These are phyloP conservation scores for Orbilia javanica DNA, from an alignment of 2,329 filamentous ascomycete genomes.

Conservation along the genomic window DNA sequence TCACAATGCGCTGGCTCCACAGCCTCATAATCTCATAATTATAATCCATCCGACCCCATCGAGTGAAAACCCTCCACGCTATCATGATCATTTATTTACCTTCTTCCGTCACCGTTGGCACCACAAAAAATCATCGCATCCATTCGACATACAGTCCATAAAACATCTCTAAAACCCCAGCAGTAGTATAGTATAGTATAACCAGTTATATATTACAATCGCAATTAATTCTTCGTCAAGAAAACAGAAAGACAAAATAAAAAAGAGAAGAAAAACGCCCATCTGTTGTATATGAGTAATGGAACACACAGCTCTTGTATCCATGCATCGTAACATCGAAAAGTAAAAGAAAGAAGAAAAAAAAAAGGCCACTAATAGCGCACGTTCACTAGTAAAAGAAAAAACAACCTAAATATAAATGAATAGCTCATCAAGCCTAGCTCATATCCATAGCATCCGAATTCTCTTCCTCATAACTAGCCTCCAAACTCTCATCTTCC, in stretches of 20 bases:
- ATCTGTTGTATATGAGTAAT: background rate
- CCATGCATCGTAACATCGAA: background rate
- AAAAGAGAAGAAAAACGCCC: background rate
- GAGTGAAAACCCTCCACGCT: too few relatives aligned
- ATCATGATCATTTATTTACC: too few relatives aligned
- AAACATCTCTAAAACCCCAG: too few relatives aligned
- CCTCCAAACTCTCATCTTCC: slow-evolving; percentile 60
- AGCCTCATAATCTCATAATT: too few relatives aligned
- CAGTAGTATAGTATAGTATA: too few relatives aligned
- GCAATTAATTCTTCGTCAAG: background rate
- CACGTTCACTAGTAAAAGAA: background rate
- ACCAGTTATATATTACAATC: background rate
- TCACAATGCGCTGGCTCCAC: too few relatives aligned
- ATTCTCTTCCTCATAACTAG: background rate
- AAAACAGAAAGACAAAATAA: background rate
- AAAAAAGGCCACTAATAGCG: background rate
- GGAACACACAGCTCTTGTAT: slow-evolving; percentile 15
- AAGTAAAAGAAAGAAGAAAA: background rate
- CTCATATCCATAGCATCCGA: slow-evolving; percentile 52
- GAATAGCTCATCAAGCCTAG: background rate
- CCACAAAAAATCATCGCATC: too few relatives aligned
- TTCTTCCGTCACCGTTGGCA: too few relatives aligned
- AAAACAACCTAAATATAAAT: background rate
- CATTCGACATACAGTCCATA: too few relatives aligned
- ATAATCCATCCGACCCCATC: too few relatives aligned